Percentiles rank a stretch among this genome's conserved stretches.
These are phyloP conservation scores for Calonectria multiphialidica DNA, from an alignment of 2,329 filamentous ascomycete genomes.

Conservation along the genomic window DNA sequence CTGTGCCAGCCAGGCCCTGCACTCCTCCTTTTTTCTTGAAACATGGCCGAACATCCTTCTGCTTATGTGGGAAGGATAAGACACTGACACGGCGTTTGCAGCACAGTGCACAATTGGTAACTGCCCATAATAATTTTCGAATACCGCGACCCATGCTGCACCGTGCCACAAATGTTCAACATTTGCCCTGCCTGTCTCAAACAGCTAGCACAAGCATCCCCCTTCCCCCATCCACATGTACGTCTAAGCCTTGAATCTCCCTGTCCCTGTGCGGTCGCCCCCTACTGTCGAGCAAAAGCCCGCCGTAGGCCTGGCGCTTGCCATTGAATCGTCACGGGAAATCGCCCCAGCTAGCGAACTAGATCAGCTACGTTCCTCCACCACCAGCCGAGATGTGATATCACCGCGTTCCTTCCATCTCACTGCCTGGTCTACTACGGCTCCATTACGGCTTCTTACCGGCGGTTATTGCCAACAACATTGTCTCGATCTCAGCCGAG, in stretches of 20 bases:
- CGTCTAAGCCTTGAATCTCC: neutral
- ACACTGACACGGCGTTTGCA: conserved; percentile 15
- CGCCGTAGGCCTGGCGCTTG: neutral
- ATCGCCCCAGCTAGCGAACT: neutral
- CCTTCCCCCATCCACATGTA: neutral
- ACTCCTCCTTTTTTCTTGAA: neutral
- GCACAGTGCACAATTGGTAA: conserved; percentile 20
- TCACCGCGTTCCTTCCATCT: neutral
- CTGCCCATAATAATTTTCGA: conserved; percentile 2
- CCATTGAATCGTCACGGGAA: neutral
- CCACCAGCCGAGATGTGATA: neutral
- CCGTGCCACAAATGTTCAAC: conserved; percentile 1
- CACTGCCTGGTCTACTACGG: conserved; percentile 13
- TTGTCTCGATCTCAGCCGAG: conserved; percentile 22
- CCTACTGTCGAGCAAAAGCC: neutral
- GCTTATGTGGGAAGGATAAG: conserved; percentile 4
- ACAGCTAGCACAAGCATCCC: neutral
- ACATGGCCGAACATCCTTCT: conserved; percentile 10
- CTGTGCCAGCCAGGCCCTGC: neutral
- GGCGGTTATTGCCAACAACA: conserved; percentile 12
- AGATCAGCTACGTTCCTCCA: neutral
- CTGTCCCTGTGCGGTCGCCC: neutral
- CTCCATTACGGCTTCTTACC: conserved; percentile 32
- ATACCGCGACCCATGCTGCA: neutral
- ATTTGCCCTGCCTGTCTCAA: conserved; percentile 6